Conservation (phyloP, 192 early-diverging fungal species). For the Podochytrium sp. region DNA sequence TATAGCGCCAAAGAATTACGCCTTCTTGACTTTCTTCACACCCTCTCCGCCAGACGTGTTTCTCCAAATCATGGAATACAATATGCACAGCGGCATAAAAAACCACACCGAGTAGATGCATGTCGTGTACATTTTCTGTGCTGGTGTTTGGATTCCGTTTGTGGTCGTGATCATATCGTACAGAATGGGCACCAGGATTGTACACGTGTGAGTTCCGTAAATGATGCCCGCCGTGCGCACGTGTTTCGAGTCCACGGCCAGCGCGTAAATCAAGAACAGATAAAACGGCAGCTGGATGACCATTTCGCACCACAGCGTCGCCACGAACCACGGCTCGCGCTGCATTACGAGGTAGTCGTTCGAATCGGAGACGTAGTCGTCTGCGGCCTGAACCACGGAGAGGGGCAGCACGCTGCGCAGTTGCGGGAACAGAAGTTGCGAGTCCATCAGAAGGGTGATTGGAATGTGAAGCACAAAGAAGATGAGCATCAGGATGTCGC, state of each 20-base stretch:
- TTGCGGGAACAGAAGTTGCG: conserved; percentile 27
- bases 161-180: background rate
- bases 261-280: background rate
- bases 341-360: conserved; percentile 25
- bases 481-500: conserved; percentile 23
- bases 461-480: conserved; percentile 40
- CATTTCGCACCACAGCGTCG: background rate
- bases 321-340: background rate
- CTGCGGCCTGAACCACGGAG: background rate
- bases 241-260: background rate
- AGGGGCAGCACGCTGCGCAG: background rate
- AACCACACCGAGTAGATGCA: conserved; percentile 12
- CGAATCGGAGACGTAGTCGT: background rate
- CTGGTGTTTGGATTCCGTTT: background rate
- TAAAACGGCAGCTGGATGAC: background rate
- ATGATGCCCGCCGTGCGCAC: background rate
- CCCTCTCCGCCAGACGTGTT: no score
- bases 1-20: no score
- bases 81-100: background rate
- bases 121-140: background rate
- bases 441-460: conserved; percentile 26
- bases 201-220: background rate
- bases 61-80: background rate
- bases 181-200: background rate
- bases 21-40: no score